Percentiles rank a stretch among this genome's conserved stretches.
phyloP scores from a whole-genome alignment of 306 rosid species.

The Gastrolobium villosum region DNA sequence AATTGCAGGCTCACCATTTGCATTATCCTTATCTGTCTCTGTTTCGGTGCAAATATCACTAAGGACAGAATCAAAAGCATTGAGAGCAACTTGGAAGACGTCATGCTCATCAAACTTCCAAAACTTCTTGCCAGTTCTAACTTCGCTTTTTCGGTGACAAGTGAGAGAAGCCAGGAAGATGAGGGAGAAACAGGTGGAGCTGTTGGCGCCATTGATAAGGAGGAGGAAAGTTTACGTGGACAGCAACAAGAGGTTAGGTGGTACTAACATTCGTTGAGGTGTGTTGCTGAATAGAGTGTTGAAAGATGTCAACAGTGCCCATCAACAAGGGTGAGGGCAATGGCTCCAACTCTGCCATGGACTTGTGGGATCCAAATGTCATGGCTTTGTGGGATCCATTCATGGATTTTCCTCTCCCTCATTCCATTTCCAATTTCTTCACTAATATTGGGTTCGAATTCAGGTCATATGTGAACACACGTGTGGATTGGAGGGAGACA shows the following conservation, averaged over 20 bases:
- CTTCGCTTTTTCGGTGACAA: conserved; percentile 70
- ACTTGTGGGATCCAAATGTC: conserved; percentile 25
- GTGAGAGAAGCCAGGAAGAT: conserved; percentile 66
- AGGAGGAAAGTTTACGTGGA: conserved; percentile 67
- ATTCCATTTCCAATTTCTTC: conserved; percentile 50
- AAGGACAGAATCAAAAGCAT: conserved; percentile 68
- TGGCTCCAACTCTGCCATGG: conserved; percentile 5
- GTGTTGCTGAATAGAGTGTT: neutral
- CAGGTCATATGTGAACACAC: conserved; percentile 60
- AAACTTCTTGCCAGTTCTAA: conserved; percentile 80
- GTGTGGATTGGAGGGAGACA: conserved; percentile 77
- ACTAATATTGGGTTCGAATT: conserved; percentile 50
- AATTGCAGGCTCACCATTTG: conserved; percentile 85
- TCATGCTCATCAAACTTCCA: conserved; percentile 77
- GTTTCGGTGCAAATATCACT: conserved; percentile 83
- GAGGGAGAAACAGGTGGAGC: conserved; percentile 73
- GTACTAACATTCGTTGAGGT: conserved; percentile 59
- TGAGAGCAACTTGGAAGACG: conserved; percentile 78
- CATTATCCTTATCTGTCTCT: conserved; percentile 87
- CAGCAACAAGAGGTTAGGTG: conserved; percentile 40
- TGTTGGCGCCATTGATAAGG: conserved; percentile 76
- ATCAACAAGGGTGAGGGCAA: conserved; percentile 36
- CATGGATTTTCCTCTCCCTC: conserved; percentile 55
- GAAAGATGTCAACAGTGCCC: conserved; percentile 72
- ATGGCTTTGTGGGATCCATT: conserved; percentile 58